Conservation (phyloP, 495 filamentous ascomycete species). For the Podospora sp. region DNA sequence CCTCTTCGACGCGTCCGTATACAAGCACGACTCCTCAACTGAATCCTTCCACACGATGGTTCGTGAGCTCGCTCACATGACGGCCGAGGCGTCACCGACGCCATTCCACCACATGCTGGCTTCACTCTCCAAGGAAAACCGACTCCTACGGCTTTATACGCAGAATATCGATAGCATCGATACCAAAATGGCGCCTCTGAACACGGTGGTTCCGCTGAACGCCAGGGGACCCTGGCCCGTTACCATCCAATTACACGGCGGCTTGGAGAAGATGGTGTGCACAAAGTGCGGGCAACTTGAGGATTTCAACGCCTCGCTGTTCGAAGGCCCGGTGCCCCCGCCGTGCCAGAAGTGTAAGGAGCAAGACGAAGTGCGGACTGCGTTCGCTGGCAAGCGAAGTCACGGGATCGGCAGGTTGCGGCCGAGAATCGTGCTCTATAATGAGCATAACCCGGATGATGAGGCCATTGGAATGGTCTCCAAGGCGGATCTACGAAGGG, state of each 20-base stretch:
- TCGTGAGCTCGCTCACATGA: slow-evolving; percentile 76
- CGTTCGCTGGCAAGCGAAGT: slow-evolving; percentile 82
- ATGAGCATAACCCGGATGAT: slow-evolving; percentile 94
- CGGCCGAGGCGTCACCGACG: slow-evolving; percentile 75
- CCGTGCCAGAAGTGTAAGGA: slow-evolving; percentile 73
- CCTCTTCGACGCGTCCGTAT: slow-evolving; percentile 96
- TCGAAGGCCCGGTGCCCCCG: slow-evolving; percentile 83
- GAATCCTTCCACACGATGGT: slow-evolving; percentile 95
- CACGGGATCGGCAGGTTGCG: slow-evolving; percentile 90
- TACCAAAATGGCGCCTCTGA: slow-evolving; percentile 76
- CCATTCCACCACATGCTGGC: slow-evolving; percentile 93
- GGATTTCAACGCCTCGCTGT: slow-evolving; percentile 75
- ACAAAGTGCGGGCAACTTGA: slow-evolving; percentile 81
- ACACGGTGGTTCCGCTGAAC: slow-evolving; percentile 70
- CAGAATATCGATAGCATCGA: slow-evolving; percentile 98
- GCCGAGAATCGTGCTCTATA: slow-evolving; percentile 94
- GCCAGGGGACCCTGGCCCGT: slow-evolving; percentile 87
- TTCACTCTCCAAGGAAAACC: slow-evolving; percentile 82
- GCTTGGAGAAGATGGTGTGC: slow-evolving; percentile 93
- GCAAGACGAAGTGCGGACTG: slow-evolving; percentile 73
- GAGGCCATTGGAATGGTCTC: slow-evolving; percentile 93
- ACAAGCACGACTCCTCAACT: slow-evolving; percentile 84
- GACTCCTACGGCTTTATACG: slow-evolving; percentile 88
- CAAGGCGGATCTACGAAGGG: slow-evolving; percentile 75
- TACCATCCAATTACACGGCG: slow-evolving; percentile 92